phyloP scores from a whole-genome alignment of 2,329 filamentous ascomycete species.

The Hyphodiscus sp. region DNA sequence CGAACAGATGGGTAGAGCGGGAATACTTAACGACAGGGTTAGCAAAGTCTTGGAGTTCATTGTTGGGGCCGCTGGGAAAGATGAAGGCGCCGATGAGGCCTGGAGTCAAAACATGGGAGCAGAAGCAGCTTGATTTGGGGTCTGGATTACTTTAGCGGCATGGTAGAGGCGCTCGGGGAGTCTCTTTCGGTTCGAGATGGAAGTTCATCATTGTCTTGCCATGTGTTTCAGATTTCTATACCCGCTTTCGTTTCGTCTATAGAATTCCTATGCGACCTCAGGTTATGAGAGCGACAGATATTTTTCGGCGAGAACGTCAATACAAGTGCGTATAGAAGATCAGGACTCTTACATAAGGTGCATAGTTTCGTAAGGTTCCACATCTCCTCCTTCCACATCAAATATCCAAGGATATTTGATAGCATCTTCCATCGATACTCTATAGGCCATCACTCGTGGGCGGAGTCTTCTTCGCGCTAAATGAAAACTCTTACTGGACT shows the following conservation, averaged over 20 bases:
- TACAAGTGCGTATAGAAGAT: too few species aligned
- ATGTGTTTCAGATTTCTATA: not conserved
- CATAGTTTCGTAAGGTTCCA: too few species aligned
- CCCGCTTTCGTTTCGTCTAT: not conserved
- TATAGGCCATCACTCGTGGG: too few species aligned
- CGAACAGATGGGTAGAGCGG: constrained; percentile 24
- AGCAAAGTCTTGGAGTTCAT: constrained; percentile 35
- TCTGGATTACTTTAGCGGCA: constrained; percentile 7
- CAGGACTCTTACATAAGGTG: too few species aligned
- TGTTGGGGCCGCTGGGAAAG: constrained; percentile 34
- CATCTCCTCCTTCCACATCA: too few species aligned
- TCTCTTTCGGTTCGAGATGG: not conserved
- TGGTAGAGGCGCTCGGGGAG: not conserved
- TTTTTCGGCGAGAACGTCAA: too few species aligned
- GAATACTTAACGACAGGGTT: constrained; percentile 34
- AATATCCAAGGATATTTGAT: too few species aligned
- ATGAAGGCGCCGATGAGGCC: constrained; percentile 33
- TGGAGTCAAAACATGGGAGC: constrained; percentile 25
- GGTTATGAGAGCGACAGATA: too few species aligned
- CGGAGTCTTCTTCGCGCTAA: too few species aligned
- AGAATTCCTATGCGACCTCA: not conserved
- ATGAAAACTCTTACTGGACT: too few species aligned
- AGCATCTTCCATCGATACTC: too few species aligned
- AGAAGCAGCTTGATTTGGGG: constrained; percentile 8
- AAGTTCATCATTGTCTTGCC: not conserved